Evolutionary conservation across 2,329 filamentous ascomycete genomes (phyloP).

Genomic region (Pezicula carpinea): DNA sequence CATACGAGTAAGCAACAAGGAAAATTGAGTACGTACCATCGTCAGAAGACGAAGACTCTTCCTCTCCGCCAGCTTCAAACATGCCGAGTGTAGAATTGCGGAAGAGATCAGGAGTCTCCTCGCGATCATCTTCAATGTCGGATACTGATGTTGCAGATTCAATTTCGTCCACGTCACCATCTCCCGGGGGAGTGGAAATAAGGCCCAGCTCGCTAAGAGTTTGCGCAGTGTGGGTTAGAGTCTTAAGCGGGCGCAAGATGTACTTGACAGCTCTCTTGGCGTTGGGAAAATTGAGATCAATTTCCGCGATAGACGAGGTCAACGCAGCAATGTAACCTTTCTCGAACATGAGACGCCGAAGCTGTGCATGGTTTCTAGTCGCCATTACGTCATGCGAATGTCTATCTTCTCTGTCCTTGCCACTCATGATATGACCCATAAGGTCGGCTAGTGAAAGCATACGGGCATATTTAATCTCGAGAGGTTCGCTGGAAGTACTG

Average conservation of each 20-base stretch:
- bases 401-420: conserved; percentile 59
- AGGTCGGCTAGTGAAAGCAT: conserved; percentile 85
- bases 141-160: conserved; percentile 84
- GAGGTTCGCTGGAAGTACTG: conserved; percentile 68
- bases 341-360: conserved; percentile 95
- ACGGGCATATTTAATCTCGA: conserved; percentile 82
- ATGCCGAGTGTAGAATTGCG: conserved; percentile 94
- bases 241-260: conserved; percentile 83
- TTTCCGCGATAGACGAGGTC: conserved; percentile 87
- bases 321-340: conserved; percentile 90
- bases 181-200: conserved; percentile 60
- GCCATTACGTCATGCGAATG: conserved; percentile 32
- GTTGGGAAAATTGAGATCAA: conserved; percentile 90
- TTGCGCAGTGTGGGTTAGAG: conserved; percentile 82
- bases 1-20: not conserved
- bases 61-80: conserved; percentile 78
- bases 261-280: conserved; percentile 95
- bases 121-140: conserved; percentile 77
- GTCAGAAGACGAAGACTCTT: conserved; percentile 71
- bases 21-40: conserved; percentile 42
- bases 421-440: conserved; percentile 87
- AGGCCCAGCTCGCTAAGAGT: conserved; percentile 69
- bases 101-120: conserved; percentile 95
- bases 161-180: conserved; percentile 81
- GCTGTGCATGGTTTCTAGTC: conserved; percentile 67